phyloP scores from a whole-genome alignment of 352 stramenopile genomes.

The Phytophthora sansomeana region DNA sequence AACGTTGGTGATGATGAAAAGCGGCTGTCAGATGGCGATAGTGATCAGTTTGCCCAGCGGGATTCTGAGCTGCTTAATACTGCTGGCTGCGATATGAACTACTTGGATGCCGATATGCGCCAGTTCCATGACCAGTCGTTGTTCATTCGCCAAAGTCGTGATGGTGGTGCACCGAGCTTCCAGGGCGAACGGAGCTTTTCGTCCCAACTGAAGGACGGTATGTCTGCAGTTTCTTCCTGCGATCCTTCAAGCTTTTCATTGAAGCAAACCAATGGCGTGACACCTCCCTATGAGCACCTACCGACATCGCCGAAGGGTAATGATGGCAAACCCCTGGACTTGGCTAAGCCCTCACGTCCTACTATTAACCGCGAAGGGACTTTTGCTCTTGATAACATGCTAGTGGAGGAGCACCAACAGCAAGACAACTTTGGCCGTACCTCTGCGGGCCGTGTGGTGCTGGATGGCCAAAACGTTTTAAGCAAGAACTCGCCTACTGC shows the following conservation, averaged over 20 bases:
- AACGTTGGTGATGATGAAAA: constrained; percentile 18
- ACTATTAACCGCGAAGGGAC: constrained; percentile 25
- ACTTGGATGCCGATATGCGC: constrained; percentile 75
- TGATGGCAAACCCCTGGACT: constrained; percentile 7
- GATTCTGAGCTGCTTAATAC: constrained; percentile 64
- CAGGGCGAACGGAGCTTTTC: constrained; percentile 24
- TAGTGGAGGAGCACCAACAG: constrained; percentile 10
- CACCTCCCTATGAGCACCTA: constrained; percentile 25
- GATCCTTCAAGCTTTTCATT: constrained; percentile 9
- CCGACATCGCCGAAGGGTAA: constrained; percentile 27
- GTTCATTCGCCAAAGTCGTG: constrained; percentile 40
- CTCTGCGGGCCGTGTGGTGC: constrained; percentile 1
- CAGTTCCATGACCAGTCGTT: constrained; percentile 74
- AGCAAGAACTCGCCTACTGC: constrained; percentile 17
- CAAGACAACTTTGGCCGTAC: not conserved
- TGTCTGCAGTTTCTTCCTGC: constrained; percentile 1
- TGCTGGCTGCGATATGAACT: constrained; percentile 62
- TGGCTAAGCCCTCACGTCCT: constrained; percentile 10
- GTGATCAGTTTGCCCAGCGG: constrained; percentile 39
- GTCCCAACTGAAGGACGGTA: constrained; percentile 20
- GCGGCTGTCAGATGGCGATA: constrained; percentile 10
- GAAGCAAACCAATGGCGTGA: constrained; percentile 4
- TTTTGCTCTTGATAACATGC: constrained; percentile 29
- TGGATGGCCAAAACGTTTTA: constrained; percentile 12
- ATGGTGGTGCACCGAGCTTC: constrained; percentile 22